These are phyloP conservation scores for Nitzschia palea DNA, from an alignment of 108 stramenopile species.

Conservation along the genomic window DNA sequence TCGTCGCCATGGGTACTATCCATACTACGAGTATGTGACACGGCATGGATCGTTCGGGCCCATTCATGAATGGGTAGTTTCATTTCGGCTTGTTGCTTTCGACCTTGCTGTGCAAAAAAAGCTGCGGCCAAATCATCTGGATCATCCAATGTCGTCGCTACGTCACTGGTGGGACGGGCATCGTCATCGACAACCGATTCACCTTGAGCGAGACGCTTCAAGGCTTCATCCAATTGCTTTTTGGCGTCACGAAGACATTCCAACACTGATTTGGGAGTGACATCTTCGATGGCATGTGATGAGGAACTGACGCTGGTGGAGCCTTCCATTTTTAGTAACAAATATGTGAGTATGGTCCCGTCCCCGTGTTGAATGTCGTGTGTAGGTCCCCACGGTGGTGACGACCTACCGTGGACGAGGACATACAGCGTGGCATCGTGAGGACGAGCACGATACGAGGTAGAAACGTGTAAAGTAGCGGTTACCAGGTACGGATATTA, in stretches of 20 bases:
- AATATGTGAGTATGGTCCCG: too few species aligned
- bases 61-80: constrained; percentile 6
- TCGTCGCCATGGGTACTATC: too few species aligned
- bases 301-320: neutral
- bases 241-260: neutral
- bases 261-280: neutral
- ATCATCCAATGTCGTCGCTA: neutral
- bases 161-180: neutral
- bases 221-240: neutral
- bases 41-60: neutral
- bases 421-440: too few species aligned
- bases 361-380: too few species aligned
- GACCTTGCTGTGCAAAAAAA: constrained; percentile 7
- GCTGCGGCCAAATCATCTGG: constrained; percentile 12
- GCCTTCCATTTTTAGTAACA: too few species aligned
- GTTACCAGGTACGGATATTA: too few species aligned
- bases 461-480: too few species aligned
- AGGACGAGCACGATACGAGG: too few species aligned
- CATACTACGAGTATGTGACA: too few species aligned
- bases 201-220: neutral
- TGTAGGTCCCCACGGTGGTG: too few species aligned
- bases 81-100: constrained; percentile 5
- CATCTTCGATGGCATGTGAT: too few species aligned
- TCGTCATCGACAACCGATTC: neutral
- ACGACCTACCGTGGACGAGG: too few species aligned